Percentiles rank a stretch among this genome's conserved stretches.
Conservation (phyloP, 176 grass and related monocot species). For the Musa beccarii region DNA sequence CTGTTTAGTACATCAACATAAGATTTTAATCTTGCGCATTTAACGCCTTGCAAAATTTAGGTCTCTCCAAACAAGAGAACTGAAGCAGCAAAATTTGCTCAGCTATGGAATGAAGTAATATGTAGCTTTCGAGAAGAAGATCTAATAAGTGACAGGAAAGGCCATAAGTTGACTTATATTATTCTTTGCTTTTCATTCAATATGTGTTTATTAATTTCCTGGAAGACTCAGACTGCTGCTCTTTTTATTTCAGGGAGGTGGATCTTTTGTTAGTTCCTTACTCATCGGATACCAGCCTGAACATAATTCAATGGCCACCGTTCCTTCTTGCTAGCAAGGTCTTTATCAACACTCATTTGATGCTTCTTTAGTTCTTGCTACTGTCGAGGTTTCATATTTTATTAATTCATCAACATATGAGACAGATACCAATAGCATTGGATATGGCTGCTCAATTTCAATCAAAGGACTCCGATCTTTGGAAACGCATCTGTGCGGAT, state of each 20-base stretch:
- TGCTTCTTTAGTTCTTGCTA: conserved; percentile 6
- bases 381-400: conserved; percentile 12
- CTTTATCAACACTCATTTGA: conserved; percentile 18
- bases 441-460: conserved; percentile 93
- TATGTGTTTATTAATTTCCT: neutral
- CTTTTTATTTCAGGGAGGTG: conserved; percentile 70
- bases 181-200: conserved; percentile 12
- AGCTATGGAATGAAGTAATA: conserved; percentile 96
- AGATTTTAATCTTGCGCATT: neutral
- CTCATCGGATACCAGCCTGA: conserved; percentile 81
- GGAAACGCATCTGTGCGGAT: conserved; percentile 89
- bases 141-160: conserved; percentile 90
- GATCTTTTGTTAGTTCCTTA: conserved; percentile 92
- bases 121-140: conserved; percentile 93
- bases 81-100: conserved; percentile 98
- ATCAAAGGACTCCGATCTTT: conserved; percentile 84
- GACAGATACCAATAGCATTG: conserved; percentile 88
- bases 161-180: conserved; percentile 20
- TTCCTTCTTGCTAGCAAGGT: conserved; percentile 99
- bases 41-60: conserved; percentile 41
- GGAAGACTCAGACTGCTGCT: neutral
- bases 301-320: conserved; percentile 94
- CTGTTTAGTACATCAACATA: conserved; percentile 16
- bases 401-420: conserved; percentile 11
- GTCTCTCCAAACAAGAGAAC: conserved; percentile 94